A percentile compares a stretch with the other conserved stretches of the same genome.
Evolutionary conservation across 2,329 filamentous ascomycete genomes (phyloP).

Genomic region (Cercospora sp.): DNA sequence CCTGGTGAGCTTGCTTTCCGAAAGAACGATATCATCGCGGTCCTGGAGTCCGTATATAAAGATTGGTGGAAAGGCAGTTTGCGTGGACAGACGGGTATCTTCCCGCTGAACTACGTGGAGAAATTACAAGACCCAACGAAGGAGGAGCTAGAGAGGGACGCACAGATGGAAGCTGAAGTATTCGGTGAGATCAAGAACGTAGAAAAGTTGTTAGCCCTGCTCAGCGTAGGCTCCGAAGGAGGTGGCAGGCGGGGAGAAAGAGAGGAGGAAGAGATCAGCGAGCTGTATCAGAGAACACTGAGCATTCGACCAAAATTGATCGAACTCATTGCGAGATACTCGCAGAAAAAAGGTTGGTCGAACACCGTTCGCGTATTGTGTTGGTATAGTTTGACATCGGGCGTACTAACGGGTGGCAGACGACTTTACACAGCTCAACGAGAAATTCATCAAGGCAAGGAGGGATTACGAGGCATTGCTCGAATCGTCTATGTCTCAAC

Average conservation of each 20-base stretch:
- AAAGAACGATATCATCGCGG: conserved; percentile 95
- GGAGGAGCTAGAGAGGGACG: conserved; percentile 91
- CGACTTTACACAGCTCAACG: conserved; percentile 96
- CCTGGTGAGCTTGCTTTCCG: conserved; percentile 93
- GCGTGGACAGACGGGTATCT: conserved; percentile 93
- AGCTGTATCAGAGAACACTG: conserved; percentile 84
- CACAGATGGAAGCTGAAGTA: conserved; percentile 86
- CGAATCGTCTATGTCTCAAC: conserved; percentile 93
- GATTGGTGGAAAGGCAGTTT: conserved; percentile 99
- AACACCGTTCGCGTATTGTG: neutral
- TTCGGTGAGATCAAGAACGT: conserved; percentile 77
- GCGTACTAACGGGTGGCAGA: conserved; percentile 55
- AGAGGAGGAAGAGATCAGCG: conserved; percentile 88
- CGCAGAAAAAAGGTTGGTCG: conserved; percentile 86
- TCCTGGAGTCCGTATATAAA: conserved; percentile 96
- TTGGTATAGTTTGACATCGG: neutral
- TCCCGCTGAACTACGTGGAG: conserved; percentile 97
- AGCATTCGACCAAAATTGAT: conserved; percentile 96
- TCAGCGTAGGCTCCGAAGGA: conserved; percentile 71
- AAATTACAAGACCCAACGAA: conserved; percentile 92
- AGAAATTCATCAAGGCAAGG: conserved; percentile 98
- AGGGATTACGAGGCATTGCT: conserved; percentile 95
- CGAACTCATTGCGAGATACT: conserved; percentile 97
- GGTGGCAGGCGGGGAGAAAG: conserved; percentile 66
- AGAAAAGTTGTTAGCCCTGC: conserved; percentile 77